Percentiles rank a stretch among this genome's conserved stretches.
Evolutionary conservation across 2,329 filamentous ascomycete genomes (phyloP).

Genomic region (Arthrinium puccinioides): DNA sequence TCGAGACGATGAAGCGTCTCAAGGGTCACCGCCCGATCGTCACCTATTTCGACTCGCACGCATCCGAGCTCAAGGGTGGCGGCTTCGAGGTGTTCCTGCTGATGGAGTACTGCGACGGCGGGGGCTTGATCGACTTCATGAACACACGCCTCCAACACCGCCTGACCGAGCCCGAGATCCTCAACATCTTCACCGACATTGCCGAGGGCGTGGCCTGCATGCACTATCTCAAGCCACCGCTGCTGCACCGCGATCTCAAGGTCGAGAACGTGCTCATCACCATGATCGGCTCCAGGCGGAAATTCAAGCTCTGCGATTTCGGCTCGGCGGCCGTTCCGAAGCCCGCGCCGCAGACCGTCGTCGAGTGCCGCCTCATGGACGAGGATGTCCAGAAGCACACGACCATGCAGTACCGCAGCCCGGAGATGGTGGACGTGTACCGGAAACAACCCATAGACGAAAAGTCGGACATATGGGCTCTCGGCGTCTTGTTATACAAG

Average conservation of each 20-base stretch:
- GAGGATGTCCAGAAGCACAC: conserved; percentile 97
- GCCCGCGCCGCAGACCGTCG: conserved; percentile 76
- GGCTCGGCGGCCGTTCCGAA: conserved; percentile 81
- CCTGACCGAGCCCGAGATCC: conserved; percentile 92
- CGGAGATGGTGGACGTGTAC: conserved; percentile 98
- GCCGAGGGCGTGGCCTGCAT: conserved; percentile 96
- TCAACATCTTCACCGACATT: conserved; percentile 94
- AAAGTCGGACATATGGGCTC: conserved; percentile 97
- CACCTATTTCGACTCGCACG: conserved; percentile 97
- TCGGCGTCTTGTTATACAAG: conserved; percentile 94
- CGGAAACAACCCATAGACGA: conserved; percentile 94
- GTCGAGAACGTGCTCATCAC: conserved; percentile 97
- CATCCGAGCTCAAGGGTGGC: conserved; percentile 83
- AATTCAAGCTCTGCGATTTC: conserved; percentile 98
- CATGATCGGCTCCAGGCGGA: conserved; percentile 52
- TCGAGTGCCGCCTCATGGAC: conserved; percentile 86
- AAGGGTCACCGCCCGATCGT: conserved; percentile 96
- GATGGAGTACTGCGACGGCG: conserved; percentile 96
- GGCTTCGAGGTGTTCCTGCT: conserved; percentile 97
- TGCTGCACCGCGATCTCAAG: conserved; percentile 92
- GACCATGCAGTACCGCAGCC: conserved; percentile 93
- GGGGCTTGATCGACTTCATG: conserved; percentile 98
- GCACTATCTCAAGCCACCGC: conserved; percentile 93
- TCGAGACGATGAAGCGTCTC: conserved; percentile 99
- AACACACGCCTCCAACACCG: conserved; percentile 95